phyloP scores from a whole-genome alignment of 106 monocot species.

The Platanthera guangdongensis region DNA sequence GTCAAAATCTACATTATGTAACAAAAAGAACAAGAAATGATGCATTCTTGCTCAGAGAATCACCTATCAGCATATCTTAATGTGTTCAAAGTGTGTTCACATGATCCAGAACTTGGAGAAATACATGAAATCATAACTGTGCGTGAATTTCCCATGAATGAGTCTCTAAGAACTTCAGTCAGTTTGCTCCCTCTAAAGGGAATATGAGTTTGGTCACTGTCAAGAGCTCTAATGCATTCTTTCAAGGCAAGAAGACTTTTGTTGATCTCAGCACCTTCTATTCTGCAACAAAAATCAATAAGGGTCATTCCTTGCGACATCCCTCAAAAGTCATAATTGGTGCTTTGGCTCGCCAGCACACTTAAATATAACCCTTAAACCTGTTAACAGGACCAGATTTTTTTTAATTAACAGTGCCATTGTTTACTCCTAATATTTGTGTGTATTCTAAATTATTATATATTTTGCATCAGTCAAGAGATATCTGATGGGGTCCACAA shows the following conservation, averaged over 20 bases:
- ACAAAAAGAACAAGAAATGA: background rate
- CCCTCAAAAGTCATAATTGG: too few relatives aligned
- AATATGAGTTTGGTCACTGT: constrained; percentile 93
- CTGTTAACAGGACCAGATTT: too few relatives aligned
- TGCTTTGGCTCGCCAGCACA: too few relatives aligned
- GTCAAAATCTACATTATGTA: background rate
- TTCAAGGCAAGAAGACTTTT: constrained; percentile 95
- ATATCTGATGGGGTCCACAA: constrained; percentile 72
- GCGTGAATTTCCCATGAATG: constrained; percentile 84
- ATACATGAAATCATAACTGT: constrained; percentile 99
- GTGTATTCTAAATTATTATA: too few relatives aligned
- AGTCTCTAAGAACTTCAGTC: constrained; percentile 90
- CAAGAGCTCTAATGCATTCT: constrained; percentile 98
- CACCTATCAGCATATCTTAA: constrained; percentile 98
- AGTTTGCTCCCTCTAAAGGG: constrained; percentile 97
- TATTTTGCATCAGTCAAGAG: constrained; percentile 48
- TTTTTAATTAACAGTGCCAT: too few relatives aligned
- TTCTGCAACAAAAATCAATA: constrained; percentile 38
- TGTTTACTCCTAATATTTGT: too few relatives aligned
- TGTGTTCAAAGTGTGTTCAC: constrained; percentile 94
- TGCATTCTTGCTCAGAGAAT: background rate
- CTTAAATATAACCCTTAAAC: too few relatives aligned
- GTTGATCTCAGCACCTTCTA: constrained; percentile 99
- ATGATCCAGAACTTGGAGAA: constrained; percentile 94
- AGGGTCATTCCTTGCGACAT: too few relatives aligned